Conservation (phyloP, 805 yeast genomes). For the Starmerella stigmatis region DNA sequence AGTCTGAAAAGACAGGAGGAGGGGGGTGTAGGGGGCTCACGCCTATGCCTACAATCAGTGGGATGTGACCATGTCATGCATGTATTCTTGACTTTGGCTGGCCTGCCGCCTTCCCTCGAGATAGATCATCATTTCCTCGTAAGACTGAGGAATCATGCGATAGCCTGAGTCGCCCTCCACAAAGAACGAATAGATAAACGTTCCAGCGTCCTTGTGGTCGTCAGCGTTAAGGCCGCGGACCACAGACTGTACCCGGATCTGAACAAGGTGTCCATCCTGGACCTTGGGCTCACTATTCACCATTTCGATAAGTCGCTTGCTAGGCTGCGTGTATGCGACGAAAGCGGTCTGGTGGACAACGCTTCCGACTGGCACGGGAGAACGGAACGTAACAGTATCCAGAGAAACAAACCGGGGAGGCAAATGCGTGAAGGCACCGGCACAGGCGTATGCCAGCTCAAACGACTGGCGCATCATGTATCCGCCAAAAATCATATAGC, state of each 20-base stretch:
- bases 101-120: constrained; percentile 88
- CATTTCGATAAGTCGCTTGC: constrained; percentile 32
- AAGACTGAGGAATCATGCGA: constrained; percentile 76
- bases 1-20: too few relatives aligned
- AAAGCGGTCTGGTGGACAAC: constrained; percentile 73
- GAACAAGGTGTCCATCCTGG: constrained; percentile 62
- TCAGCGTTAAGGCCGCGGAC: constrained; percentile 60
- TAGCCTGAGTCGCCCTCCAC: constrained; percentile 40
- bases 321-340: constrained; percentile 76
- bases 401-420: constrained; percentile 82
- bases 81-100: constrained; percentile 51
- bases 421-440: constrained; percentile 77
- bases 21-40: too few relatives aligned
- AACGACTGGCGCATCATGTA: constrained; percentile 84
- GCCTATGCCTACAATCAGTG: constrained; percentile 6
- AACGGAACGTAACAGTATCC: constrained; percentile 82
- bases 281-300: constrained; percentile 23
- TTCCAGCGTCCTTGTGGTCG: constrained; percentile 62
- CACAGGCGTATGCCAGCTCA: constrained; percentile 86
- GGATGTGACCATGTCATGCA: constrained; percentile 14
- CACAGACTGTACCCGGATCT: constrained; percentile 76
- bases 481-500: constrained; percentile 93
- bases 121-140: constrained; percentile 85
- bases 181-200: constrained; percentile 79
- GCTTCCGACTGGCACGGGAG: constrained; percentile 93